Evolutionary conservation across 75 land plant species (phyloP).

Genomic region (Gnetum montanum): DNA sequence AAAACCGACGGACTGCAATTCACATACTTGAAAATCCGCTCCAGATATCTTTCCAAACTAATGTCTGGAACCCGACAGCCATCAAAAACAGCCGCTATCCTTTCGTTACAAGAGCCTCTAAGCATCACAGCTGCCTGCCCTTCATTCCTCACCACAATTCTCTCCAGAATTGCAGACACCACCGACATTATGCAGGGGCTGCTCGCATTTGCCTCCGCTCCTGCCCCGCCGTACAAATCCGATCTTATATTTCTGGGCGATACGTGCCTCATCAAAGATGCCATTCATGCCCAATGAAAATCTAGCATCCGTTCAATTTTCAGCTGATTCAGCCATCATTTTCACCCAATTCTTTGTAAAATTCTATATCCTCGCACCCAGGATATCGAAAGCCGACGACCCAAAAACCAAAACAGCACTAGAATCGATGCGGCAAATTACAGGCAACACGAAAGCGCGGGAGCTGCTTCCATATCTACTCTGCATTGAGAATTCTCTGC

Average conservation of each 20-base stretch:
- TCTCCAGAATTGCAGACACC: conserved; percentile 55
- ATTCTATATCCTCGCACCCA: too few relatives aligned
- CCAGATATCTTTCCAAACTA: conserved; percentile 48
- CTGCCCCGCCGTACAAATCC: conserved; percentile 31
- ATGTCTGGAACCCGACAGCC: conserved; percentile 43
- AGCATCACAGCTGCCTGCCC: conserved; percentile 10
- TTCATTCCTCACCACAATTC: conserved; percentile 55
- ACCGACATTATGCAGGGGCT: conserved; percentile 46
- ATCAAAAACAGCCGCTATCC: conserved; percentile 25
- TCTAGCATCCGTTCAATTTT: neutral
- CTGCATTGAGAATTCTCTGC: too few relatives aligned
- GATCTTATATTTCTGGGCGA: conserved; percentile 12
- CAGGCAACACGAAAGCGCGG: too few relatives aligned
- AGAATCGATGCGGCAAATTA: too few relatives aligned
- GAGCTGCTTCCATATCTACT: too few relatives aligned
- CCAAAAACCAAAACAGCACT: too few relatives aligned
- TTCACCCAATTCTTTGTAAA: too few relatives aligned
- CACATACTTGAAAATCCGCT: conserved; percentile 66
- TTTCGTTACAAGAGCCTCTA: neutral
- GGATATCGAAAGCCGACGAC: too few relatives aligned
- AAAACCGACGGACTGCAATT: conserved; percentile 47
- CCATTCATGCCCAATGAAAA: neutral
- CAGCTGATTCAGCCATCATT: neutral
- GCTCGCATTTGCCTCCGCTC: conserved; percentile 2
- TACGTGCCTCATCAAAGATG: conserved; percentile 1